These are phyloP conservation scores for Candida stauntonica DNA, from an alignment of 805 yeast genomes.

Conservation along the genomic window DNA sequence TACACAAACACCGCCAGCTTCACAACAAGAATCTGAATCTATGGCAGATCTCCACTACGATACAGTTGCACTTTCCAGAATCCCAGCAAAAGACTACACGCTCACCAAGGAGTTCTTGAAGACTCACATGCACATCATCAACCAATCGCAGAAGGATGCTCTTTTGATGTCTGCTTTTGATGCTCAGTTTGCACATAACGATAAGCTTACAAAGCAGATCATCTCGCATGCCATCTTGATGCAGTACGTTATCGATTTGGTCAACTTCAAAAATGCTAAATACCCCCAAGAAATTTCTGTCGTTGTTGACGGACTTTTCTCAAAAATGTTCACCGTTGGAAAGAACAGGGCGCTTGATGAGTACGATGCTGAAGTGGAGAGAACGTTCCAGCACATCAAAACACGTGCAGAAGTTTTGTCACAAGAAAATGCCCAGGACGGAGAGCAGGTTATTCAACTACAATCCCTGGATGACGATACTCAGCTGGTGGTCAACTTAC, in stretches of 20 bases:
- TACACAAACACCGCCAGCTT: background rate
- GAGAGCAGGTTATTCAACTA: slow-evolving; percentile 70
- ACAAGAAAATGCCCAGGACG: slow-evolving; percentile 43
- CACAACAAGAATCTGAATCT: slow-evolving; percentile 23
- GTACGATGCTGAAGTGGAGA: slow-evolving; percentile 66
- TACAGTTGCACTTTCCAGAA: slow-evolving; percentile 46
- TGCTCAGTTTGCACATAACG: slow-evolving; percentile 60
- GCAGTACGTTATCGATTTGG: slow-evolving; percentile 56
- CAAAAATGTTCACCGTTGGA: slow-evolving; percentile 41
- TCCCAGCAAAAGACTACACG: slow-evolving; percentile 45
- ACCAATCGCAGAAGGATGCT: slow-evolving; percentile 85
- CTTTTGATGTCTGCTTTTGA: slow-evolving; percentile 92
- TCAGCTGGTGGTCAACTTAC: slow-evolving; percentile 66
- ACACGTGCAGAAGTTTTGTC: slow-evolving; percentile 66
- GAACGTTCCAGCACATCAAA: slow-evolving; percentile 72
- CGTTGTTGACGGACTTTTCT: slow-evolving; percentile 64
- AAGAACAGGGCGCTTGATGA: slow-evolving; percentile 63
- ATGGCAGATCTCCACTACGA: slow-evolving; percentile 18
- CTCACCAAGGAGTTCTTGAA: slow-evolving; percentile 47
- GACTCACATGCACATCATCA: slow-evolving; percentile 61
- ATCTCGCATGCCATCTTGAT: slow-evolving; percentile 76
- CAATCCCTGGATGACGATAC: slow-evolving; percentile 83
- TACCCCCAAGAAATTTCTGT: slow-evolving; percentile 32
- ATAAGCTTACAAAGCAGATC: slow-evolving; percentile 51
- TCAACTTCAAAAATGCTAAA: slow-evolving; percentile 33